phyloP scores from a whole-genome alignment of 441 rosid species.

The Croton setiger region DNA sequence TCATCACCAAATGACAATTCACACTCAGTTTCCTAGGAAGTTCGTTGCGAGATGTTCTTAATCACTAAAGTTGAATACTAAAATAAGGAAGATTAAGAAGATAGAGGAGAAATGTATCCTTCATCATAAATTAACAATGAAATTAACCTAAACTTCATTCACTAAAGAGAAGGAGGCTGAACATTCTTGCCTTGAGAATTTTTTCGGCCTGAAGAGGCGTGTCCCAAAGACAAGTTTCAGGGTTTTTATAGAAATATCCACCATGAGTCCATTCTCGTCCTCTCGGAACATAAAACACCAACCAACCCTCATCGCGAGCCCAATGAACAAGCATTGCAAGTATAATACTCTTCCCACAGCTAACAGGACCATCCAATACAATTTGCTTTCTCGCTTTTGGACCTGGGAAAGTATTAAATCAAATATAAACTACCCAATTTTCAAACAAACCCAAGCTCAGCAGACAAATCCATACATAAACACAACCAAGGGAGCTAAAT shows the following conservation, averaged over 20 bases:
- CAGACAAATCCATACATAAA: no score
- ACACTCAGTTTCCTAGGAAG: background rate
- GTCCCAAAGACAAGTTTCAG: constrained; percentile 83
- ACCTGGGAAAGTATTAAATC: constrained; percentile 31
- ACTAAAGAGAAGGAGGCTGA: constrained; percentile 1
- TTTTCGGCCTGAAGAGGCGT: constrained; percentile 84
- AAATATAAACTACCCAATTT: background rate
- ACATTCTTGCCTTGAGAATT: constrained; percentile 70
- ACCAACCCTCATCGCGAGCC: constrained; percentile 99
- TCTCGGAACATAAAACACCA: constrained; percentile 82
- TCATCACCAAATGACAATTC: background rate
- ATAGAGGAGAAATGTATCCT: background rate
- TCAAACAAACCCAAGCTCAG: background rate
- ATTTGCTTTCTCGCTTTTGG: constrained; percentile 68
- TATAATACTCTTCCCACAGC: constrained; percentile 87
- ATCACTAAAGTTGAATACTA: background rate
- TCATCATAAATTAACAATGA: background rate
- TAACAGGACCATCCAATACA: constrained; percentile 89
- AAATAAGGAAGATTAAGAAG: background rate
- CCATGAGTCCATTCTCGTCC: constrained; percentile 95
- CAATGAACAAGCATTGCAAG: constrained; percentile 96
- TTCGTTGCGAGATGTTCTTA: background rate
- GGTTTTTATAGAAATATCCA: constrained; percentile 80
- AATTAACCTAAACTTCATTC: constrained; percentile 7
- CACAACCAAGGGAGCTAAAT: background rate